These are phyloP conservation scores for Salix dunnii DNA, from an alignment of 345 rosid genomes.

Conservation along the genomic window DNA sequence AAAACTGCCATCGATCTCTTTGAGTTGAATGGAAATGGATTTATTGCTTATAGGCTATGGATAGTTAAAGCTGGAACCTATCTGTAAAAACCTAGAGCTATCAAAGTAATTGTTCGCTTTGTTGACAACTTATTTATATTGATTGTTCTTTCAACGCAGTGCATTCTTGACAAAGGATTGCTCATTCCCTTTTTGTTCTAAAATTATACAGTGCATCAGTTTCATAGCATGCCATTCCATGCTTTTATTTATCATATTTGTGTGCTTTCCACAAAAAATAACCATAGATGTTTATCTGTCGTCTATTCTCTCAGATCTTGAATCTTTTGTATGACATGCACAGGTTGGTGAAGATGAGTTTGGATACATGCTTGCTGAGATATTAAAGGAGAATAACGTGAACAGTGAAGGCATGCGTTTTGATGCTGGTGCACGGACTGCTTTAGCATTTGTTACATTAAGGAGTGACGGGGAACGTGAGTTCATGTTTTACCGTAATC, in stretches of 20 bases:
- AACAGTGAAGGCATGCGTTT: conserved; percentile 77
- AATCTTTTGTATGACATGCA: conserved; percentile 15
- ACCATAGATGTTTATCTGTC: not conserved
- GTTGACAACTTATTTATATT: not conserved
- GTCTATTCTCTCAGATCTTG: conserved; percentile 2
- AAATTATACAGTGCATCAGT: not conserved
- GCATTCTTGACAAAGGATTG: not conserved
- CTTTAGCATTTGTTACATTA: conserved; percentile 89
- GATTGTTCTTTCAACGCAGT: not conserved
- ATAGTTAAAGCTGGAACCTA: not conserved
- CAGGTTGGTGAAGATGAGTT: conserved; percentile 99
- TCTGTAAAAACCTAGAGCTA: not conserved
- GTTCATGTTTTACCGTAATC: conserved; percentile 97
- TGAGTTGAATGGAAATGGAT: not conserved
- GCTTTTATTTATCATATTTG: not conserved
- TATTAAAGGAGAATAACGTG: conserved; percentile 81
- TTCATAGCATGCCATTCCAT: not conserved
- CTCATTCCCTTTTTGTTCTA: not conserved
- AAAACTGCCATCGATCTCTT: not conserved
- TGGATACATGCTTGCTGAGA: conserved; percentile 90
- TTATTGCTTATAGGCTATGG: not conserved
- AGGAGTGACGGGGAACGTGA: conserved; percentile 90
- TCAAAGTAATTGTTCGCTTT: not conserved
- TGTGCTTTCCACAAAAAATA: not conserved
- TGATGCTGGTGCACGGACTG: conserved; percentile 90